Conservation (phyloP, 108 stramenopile species). For the Cyclotella sp. region DNA sequence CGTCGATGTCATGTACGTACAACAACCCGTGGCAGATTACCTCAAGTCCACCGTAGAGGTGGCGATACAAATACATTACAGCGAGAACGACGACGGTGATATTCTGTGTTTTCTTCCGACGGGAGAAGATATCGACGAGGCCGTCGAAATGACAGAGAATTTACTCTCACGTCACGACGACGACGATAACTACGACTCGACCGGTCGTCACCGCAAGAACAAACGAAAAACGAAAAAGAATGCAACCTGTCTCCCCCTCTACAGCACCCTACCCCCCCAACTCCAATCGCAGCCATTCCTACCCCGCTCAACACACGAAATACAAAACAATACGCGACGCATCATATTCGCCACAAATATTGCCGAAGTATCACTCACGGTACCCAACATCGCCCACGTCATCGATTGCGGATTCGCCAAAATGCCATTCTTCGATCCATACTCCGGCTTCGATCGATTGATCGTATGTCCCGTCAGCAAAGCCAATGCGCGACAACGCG, state of each 20-base stretch:
- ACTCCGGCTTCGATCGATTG: conserved; percentile 94
- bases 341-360: conserved; percentile 97
- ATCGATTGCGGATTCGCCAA: conserved; percentile 98
- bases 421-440: conserved; percentile 94
- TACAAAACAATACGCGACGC: conserved; percentile 83
- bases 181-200: no score
- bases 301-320: conserved; percentile 45
- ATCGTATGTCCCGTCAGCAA: conserved; percentile 94
- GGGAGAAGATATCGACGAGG: conserved; percentile 75
- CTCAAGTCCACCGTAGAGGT: conserved; percentile 81
- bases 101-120: conserved; percentile 93
- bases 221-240: conserved; percentile 8
- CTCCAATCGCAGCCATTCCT: conserved; percentile 80
- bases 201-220: no score
- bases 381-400: conserved; percentile 89
- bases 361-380: conserved; percentile 97
- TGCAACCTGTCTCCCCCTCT: no score
- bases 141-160: conserved; percentile 78
- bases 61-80: conserved; percentile 71
- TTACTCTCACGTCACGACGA: no score
- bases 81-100: conserved; percentile 65
- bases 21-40: conserved; percentile 83
- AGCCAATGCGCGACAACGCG: conserved; percentile 89
- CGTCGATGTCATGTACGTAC: conserved; percentile 88
- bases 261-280: conserved; percentile 82